Evolutionary conservation across 805 yeast species (phyloP).

Genomic region (Jamesozyma lodderae): DNA sequence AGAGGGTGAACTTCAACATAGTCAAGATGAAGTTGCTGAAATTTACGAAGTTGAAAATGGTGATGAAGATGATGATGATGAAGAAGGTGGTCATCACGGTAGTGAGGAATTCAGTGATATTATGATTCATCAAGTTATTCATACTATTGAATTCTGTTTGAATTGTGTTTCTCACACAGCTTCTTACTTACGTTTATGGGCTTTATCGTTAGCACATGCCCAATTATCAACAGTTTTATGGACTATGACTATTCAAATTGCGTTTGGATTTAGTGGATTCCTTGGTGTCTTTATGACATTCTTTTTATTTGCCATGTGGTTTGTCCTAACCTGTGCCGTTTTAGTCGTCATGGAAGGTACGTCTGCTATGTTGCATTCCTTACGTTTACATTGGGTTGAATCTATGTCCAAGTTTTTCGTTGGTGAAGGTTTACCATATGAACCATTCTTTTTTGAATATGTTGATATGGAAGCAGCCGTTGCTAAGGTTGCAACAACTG

Average conservation of each 20-base stretch:
- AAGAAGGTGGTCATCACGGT: constrained; percentile 36
- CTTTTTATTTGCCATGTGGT: constrained; percentile 65
- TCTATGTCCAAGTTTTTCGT: constrained; percentile 73
- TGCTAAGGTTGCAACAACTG: neutral
- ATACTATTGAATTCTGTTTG: constrained; percentile 71
- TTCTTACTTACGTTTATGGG: constrained; percentile 70
- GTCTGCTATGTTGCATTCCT: constrained; percentile 73
- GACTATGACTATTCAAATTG: constrained; percentile 63
- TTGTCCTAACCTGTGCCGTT: constrained; percentile 56
- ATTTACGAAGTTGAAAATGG: constrained; percentile 25
- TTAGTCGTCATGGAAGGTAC: constrained; percentile 77
- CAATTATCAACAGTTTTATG: constrained; percentile 66
- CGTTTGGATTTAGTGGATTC: constrained; percentile 48
- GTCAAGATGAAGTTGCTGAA: constrained; percentile 32
- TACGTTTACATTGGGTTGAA: constrained; percentile 76
- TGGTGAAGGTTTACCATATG: constrained; percentile 64
- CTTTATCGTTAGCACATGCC: constrained; percentile 71
- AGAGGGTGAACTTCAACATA: neutral
- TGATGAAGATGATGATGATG: constrained; percentile 30
- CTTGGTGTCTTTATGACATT: constrained; percentile 51
- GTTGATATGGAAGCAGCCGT: constrained; percentile 16
- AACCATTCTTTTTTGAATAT: constrained; percentile 46
- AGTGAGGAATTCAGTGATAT: constrained; percentile 54
- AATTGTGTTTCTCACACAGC: constrained; percentile 78
- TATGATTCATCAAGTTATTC: constrained; percentile 71